Evolutionary conservation across 306 rosid genomes (phyloP).

Genomic region (Vachellia pachyceras): DNA sequence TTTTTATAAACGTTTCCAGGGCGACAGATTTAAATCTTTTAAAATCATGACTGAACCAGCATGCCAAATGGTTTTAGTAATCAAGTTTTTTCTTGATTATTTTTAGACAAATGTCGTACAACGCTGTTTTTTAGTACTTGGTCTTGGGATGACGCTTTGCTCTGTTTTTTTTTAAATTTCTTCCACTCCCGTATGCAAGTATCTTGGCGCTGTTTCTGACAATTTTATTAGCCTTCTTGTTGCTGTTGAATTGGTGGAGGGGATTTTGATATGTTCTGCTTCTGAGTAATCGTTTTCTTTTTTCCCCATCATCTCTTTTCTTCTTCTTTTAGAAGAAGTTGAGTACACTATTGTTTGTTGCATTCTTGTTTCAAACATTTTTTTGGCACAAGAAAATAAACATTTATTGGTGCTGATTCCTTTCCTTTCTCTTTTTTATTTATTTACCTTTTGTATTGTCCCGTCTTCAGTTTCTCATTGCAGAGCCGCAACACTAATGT

Average conservation of each 20-base stretch:
- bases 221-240: background rate
- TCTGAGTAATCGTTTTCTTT: background rate
- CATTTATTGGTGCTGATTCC: conserved; percentile 39
- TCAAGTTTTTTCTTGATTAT: background rate
- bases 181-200: background rate
- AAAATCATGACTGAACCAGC: background rate
- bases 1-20: background rate
- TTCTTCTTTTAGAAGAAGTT: background rate
- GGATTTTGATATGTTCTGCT: background rate
- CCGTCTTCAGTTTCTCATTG: conserved; percentile 55
- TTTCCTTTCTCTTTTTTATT: background rate
- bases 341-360: background rate
- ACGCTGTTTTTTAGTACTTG: background rate
- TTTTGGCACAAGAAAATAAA: background rate
- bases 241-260: background rate
- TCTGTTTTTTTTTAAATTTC: background rate
- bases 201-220: background rate
- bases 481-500: conserved; percentile 47
- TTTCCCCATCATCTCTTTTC: background rate
- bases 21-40: background rate
- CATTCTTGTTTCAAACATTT: background rate
- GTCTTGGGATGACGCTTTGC: background rate
- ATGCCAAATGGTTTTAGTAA: background rate
- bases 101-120: background rate
- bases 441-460: conserved; percentile 21